These are phyloP conservation scores for Desmodesmus armatus DNA, from an alignment of 139 green algal genomes.

Conservation along the genomic window DNA sequence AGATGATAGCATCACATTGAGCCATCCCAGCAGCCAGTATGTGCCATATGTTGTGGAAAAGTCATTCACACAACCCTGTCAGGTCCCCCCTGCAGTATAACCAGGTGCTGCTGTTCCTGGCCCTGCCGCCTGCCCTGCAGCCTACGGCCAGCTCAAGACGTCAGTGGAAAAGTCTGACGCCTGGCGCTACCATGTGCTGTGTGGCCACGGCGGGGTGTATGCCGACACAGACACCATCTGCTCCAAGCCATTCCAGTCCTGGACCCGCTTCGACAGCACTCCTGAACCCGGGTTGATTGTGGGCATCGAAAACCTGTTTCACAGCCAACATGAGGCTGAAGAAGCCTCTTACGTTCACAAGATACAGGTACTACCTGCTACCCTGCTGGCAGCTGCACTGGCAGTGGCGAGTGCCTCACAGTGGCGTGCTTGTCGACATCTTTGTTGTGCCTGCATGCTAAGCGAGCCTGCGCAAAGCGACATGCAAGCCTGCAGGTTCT, in stretches of 20 bases:
- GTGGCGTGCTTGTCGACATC: too few species aligned
- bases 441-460: too few species aligned
- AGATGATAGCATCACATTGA: too few species aligned
- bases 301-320: conserved; percentile 43
- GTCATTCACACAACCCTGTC: too few species aligned
- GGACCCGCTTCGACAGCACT: conserved; percentile 29
- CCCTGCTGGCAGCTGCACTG: too few species aligned
- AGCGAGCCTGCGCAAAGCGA: too few species aligned
- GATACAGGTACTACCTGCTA: conserved; percentile 21
- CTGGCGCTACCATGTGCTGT: conserved; percentile 45
- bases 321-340: conserved; percentile 16
- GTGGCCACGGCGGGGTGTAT: conserved; percentile 41
- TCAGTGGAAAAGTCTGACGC: conserved; percentile 39
- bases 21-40: too few species aligned
- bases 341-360: conserved; percentile 41
- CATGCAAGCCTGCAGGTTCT: too few species aligned
- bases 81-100: too few species aligned
- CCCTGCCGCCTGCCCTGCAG: background rate
- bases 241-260: background rate
- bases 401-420: too few species aligned
- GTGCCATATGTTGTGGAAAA: too few species aligned
- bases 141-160: conserved; percentile 23
- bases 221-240: conserved; percentile 44
- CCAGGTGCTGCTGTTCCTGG: background rate
- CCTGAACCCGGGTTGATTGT: conserved; percentile 23